Base-by-base conservation (phyloP, 129 eudicot genomes). In the Artemisia annua region DNA sequence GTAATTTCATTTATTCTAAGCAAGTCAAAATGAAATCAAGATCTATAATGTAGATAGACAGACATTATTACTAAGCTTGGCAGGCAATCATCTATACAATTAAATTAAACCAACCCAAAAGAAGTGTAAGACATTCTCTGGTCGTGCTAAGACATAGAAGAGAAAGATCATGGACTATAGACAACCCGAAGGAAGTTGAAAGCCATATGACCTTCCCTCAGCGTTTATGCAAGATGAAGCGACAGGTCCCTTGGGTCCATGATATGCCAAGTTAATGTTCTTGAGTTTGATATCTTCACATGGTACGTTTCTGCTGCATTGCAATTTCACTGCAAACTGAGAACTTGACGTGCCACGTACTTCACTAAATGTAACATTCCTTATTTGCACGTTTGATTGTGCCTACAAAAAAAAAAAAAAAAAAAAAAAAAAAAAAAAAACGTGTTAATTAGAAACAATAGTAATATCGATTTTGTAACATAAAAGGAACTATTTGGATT, bases 341-440 rank as follows among this genome's bases (percentile, higher is more conserved):
- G 97, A 77, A 24, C 75, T 78, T 1, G 97, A 91, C 1, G 80
- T 82, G 5, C 97, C 97, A 10, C 30, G 44, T 3, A 91, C 86
- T 56, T 76, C 55, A 11, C 67, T 73, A 66, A 77, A 83, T 13
- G 85, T 83, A 35, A 85, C 91, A 26, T 91, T 77, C 52, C 54
- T 69, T 16, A 87, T 82, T 46, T 84, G 83, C 14, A 83, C 86
- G 1, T 54, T 58, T 2, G 90, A 87, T 13, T 58, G 58, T 28
- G 65, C 84, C 90, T 87, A 67, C 26, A 59, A 67, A 12, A 39
- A 44, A 56, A 61, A 8, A 70, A 46, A 59, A 13, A 26, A 11
- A n/a, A 70, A 46, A 59, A 13, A 59, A 67, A 12, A 39, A 44
- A 56, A 61, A 8, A 70, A 46, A 59, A 13, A 26, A 11, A n/a